A percentile compares a stretch with the other conserved stretches of the same genome.
Conservation (phyloP, 257 asterid genomes). For the Solanum peruvianum region DNA sequence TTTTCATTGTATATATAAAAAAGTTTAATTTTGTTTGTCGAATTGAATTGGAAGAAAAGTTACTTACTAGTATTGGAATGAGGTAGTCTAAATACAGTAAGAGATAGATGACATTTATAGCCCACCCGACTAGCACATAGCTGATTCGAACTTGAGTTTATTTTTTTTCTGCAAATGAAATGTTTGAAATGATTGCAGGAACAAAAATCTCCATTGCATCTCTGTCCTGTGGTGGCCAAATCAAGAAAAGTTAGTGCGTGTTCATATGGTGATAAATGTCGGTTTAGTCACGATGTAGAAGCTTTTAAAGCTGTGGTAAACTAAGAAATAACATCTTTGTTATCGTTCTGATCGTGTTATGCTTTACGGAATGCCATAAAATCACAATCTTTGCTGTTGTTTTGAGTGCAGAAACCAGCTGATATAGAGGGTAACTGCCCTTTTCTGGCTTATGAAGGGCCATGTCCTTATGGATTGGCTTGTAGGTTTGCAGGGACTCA, state of each 20-base stretch:
- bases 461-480: slow-evolving; percentile 75
- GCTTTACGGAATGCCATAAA: not conserved
- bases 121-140: not conserved
- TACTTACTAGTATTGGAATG: not conserved
- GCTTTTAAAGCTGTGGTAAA: slow-evolving; percentile 66
- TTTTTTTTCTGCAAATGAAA: not conserved
- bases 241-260: slow-evolving; percentile 58
- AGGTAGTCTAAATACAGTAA: not conserved
- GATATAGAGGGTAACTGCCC: slow-evolving; percentile 88
- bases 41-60: not conserved
- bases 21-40: not conserved
- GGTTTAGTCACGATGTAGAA: slow-evolving; percentile 85
- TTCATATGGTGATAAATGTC: slow-evolving; percentile 54
- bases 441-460: slow-evolving; percentile 41
- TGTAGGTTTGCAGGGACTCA: slow-evolving; percentile 83
- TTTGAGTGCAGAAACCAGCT: slow-evolving; percentile 58
- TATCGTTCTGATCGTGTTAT: not conserved
- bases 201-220: slow-evolving; percentile 54
- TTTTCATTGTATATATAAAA: not conserved
- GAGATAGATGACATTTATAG: not conserved
- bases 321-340: not conserved
- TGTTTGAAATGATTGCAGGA: slow-evolving; percentile 29
- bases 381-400: not conserved
- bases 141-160: not conserved
- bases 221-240: slow-evolving; percentile 82